phyloP scores from a whole-genome alignment of 371 early-diverging fungal genomes.

The Apophysomyces variabilis region DNA sequence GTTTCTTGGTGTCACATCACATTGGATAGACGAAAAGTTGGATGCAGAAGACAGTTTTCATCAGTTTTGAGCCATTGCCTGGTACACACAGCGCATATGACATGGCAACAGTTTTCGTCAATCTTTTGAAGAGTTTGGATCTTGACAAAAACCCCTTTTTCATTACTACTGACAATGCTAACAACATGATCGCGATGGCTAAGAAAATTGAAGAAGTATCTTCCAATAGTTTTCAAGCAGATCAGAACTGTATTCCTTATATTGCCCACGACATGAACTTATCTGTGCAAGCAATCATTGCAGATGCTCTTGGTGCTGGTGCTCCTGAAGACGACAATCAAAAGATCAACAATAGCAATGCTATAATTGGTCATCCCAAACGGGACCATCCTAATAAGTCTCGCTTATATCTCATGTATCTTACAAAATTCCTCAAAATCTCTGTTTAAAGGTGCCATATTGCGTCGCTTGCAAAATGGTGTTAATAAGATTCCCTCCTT shows the following conservation, averaged over 20 bases:
- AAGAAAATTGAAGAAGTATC: constrained; percentile 3
- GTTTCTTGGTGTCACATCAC: constrained; percentile 27
- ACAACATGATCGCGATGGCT: constrained; percentile 27
- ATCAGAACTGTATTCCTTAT: constrained; percentile 23
- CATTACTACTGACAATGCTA: constrained; percentile 33
- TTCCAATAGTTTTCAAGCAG: background rate
- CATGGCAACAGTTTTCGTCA: constrained; percentile 17
- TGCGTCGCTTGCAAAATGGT: constrained; percentile 17
- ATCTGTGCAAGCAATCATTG: constrained; percentile 27
- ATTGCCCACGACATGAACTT: constrained; percentile 30
- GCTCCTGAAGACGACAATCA: constrained; percentile 3
- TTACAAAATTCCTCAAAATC: no score
- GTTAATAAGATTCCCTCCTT: constrained; percentile 26
- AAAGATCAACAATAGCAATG: background rate
- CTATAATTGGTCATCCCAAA: background rate
- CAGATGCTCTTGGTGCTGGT: constrained; percentile 15
- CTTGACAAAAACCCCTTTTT: constrained; percentile 18
- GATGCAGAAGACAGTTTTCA: constrained; percentile 20
- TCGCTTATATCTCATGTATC: background rate
- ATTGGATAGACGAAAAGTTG: constrained; percentile 27
- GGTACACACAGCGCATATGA: constrained; percentile 25
- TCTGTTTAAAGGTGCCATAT: background rate
- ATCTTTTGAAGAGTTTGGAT: constrained; percentile 20
- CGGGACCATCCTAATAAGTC: constrained; percentile 5
- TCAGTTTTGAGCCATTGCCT: constrained; percentile 23